Conservation (phyloP, 1,284 basidiomycete genomes). For the Irpex sp. region DNA sequence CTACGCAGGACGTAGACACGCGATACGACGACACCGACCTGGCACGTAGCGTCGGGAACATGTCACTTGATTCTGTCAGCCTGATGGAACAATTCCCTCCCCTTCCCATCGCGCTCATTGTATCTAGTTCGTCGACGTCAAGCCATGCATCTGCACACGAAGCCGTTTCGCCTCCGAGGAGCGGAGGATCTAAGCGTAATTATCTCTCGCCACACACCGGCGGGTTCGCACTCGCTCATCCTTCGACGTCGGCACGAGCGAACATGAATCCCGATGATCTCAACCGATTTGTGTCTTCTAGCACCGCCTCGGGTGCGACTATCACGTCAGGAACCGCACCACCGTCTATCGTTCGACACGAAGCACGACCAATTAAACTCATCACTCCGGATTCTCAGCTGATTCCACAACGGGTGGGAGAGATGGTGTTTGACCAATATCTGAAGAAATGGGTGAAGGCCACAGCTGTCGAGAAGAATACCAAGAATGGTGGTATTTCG, state of each 20-base stretch:
- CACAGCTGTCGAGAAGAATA: slow-evolving; percentile 30
- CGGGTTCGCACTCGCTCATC: slow-evolving; percentile 30
- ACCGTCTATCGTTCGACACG: slow-evolving; percentile 74
- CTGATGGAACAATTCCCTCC: slow-evolving; percentile 28
- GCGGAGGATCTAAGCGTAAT: slow-evolving; percentile 11
- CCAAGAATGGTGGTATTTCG: slow-evolving; percentile 28
- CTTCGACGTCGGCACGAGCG: slow-evolving; percentile 43
- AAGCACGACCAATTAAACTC: slow-evolving; percentile 67
- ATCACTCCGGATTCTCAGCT: slow-evolving; percentile 79
- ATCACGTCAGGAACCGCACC: slow-evolving; percentile 63
- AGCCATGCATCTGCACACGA: slow-evolving; percentile 11
- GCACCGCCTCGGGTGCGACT: slow-evolving; percentile 72
- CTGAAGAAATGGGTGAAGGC: slow-evolving; percentile 82
- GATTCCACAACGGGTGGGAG: slow-evolving; percentile 72
- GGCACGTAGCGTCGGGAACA: slow-evolving; percentile 15
- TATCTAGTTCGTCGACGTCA: slow-evolving; percentile 21
- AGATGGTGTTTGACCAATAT: slow-evolving; percentile 80
- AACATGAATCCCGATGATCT: slow-evolving; percentile 50
- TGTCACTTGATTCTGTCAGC: slow-evolving; percentile 23
- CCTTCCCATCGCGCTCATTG: slow-evolving; percentile 22
- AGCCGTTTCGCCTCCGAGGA: slow-evolving; percentile 2
- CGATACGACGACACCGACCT: slow-evolving; percentile 20
- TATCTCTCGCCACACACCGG: slow-evolving; percentile 19
- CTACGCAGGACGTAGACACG: background rate
- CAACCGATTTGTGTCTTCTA: slow-evolving; percentile 81